phyloP scores from a whole-genome alignment of 768 basidiomycete species.

The Hemileccinum impolitum region DNA sequence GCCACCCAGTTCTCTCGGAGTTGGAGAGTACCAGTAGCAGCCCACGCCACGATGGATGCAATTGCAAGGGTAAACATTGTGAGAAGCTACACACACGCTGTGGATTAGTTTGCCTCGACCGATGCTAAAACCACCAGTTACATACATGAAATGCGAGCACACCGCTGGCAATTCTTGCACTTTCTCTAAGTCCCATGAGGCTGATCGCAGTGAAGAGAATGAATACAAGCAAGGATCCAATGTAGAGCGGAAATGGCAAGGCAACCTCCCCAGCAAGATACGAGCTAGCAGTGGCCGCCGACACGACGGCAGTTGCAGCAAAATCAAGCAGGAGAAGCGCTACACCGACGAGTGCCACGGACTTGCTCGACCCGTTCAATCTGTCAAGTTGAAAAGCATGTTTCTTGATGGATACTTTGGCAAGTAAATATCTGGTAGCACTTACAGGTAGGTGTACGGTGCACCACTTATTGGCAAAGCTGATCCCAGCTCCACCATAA shows the following conservation, averaged over 20 bases:
- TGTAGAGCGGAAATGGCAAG: constrained; percentile 54
- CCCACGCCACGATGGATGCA: constrained; percentile 50
- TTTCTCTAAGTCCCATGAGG: constrained; percentile 58
- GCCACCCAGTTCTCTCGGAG: constrained; percentile 54
- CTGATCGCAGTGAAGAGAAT: constrained; percentile 51
- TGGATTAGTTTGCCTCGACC: neutral
- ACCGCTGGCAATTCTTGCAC: constrained; percentile 54
- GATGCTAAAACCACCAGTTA: neutral
- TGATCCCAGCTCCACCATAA: constrained; percentile 70
- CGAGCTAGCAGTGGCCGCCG: constrained; percentile 66
- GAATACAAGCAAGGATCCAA: constrained; percentile 53
- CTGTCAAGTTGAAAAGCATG: constrained; percentile 29
- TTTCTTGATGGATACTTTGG: neutral
- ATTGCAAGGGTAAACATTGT: constrained; percentile 58
- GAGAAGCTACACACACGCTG: constrained; percentile 35
- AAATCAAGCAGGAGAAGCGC: constrained; percentile 70
- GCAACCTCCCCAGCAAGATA: constrained; percentile 64
- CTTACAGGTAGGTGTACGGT: constrained; percentile 67
- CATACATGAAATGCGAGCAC: constrained; percentile 61
- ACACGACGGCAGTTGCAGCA: constrained; percentile 64
- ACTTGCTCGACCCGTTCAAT: constrained; percentile 61
- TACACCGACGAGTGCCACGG: constrained; percentile 61
- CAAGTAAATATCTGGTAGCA: neutral
- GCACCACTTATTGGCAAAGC: constrained; percentile 69
- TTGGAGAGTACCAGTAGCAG: constrained; percentile 42